Base-by-base conservation (phyloP, 208 protist species). In the Crithidia fasciculata region DNA sequence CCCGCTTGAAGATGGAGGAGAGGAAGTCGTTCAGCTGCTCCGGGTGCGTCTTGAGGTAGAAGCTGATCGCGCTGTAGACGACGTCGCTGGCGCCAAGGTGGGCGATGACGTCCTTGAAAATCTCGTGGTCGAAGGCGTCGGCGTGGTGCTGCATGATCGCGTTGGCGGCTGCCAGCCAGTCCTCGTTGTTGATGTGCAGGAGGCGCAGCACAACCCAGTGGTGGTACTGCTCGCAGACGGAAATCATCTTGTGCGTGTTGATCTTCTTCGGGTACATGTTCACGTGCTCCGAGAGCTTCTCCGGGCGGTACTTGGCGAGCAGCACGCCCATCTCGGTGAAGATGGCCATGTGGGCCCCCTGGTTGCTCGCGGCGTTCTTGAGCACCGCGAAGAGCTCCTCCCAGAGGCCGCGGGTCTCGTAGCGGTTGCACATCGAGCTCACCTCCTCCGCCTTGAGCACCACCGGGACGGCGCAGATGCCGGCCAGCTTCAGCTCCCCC, bases 321-420 rank as follows among this genome's bases (percentile, higher is more conserved):
- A 99, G 78, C 37, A 99, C 90, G 59, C 97, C 99, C 62, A 99
- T 98, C 82, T 99, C 98, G 41, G 99, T 99, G 90, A 99, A 99
- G 84, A 99, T 99, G 68, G 96, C 97, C 88, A 99, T 98, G 83
- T 99, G 99, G 4, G 98, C 98, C 18, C 98, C 92, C 72, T 99
- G 98, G 40, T 96, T 81, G 41, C 80, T 81, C 9, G 99, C 81
- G 56, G 98, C 98, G 45, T 88, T 92, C 78, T 99, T 98, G 55
- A 99, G 81, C 3, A 99, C 87, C 8, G 74, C 56, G 44, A 99
- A 97, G 18, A 99, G 67, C 74, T 99, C 95, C 44, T 99, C 95
- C 88, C 99, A 99, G 74, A 98, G 83, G 57, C 93, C 95, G 59
- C 84, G 80, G 5, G 57, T 75, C 82, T 97, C 94, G 79, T 97